Percentiles rank a stretch among this genome's conserved stretches.
These are phyloP conservation scores for Xylaria sp. DNA, from an alignment of 495 filamentous ascomycete genomes.

Conservation along the genomic window DNA sequence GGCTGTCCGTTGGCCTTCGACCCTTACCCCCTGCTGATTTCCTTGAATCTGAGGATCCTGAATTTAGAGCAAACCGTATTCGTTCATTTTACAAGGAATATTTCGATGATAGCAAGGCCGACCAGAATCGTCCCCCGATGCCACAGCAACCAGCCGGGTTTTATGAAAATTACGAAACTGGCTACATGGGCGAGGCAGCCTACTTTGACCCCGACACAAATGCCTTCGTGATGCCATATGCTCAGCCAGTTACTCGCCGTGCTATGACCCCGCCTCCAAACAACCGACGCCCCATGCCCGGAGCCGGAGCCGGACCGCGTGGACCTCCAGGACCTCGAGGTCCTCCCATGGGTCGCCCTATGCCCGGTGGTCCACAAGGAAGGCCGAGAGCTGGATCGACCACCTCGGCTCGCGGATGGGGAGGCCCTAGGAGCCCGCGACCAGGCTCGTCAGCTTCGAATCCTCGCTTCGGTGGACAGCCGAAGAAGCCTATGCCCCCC, in stretches of 20 bases:
- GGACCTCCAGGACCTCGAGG: conserved; percentile 39
- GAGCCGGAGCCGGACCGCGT: conserved; percentile 40
- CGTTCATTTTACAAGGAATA: conserved; percentile 99
- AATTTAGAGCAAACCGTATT: conserved; percentile 93
- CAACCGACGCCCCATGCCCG: conserved; percentile 64
- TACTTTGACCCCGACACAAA: conserved; percentile 80
- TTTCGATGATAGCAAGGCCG: conserved; percentile 83
- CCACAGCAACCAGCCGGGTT: conserved; percentile 56
- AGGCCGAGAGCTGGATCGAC: conserved; percentile 54
- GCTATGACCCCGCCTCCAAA: conserved; percentile 97
- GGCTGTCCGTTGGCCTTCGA: conserved; percentile 88
- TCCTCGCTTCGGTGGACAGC: conserved; percentile 44
- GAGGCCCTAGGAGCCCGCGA: conserved; percentile 51
- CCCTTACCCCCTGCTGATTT: conserved; percentile 83
- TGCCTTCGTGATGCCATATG: conserved; percentile 77
- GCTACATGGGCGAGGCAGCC: conserved; percentile 66
- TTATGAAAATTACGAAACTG: conserved; percentile 72
- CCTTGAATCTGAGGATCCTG: conserved; percentile 79
- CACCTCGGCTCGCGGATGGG: conserved; percentile 44
- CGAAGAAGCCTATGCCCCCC: conserved; percentile 70
- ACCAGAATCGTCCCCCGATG: conserved; percentile 51
- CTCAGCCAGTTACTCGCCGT: conserved; percentile 82
- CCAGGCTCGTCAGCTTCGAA: conserved; percentile 74
- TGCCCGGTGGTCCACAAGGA: conserved; percentile 43
- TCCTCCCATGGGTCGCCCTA: conserved; percentile 47